A percentile compares a stretch with the other conserved stretches of the same genome.
Evolutionary conservation across 257 asterid species (phyloP).

Genomic region (Cruciata laevipes): DNA sequence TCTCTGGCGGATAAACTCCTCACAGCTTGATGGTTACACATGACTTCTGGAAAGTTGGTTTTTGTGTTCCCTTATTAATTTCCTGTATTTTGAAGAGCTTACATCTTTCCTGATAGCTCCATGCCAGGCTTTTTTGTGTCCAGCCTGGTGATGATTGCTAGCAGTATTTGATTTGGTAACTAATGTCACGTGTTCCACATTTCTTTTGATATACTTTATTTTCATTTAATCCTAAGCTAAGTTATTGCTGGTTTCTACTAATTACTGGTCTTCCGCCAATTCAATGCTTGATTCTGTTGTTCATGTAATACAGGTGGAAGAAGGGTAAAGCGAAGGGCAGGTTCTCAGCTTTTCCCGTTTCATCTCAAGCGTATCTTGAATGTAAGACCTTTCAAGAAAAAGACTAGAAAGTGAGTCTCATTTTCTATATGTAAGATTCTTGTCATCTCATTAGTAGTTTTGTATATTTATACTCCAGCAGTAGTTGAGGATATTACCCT

Average conservation of each 20-base stretch:
- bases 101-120: not conserved
- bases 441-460: conserved; percentile 4
- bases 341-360: conserved; percentile 35
- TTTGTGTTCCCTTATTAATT: not conserved
- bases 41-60: not conserved
- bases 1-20: not conserved
- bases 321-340: conserved; percentile 30
- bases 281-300: conserved; percentile 5
- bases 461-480: not conserved
- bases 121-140: not conserved
- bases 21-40: not conserved
- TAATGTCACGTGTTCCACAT: not conserved
- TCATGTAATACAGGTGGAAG: conserved; percentile 15
- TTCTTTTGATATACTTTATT: not conserved
- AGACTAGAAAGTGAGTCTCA: conserved; percentile 35
- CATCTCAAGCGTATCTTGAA: conserved; percentile 52
- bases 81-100: not conserved
- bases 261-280: not conserved
- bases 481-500: not conserved
- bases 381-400: conserved; percentile 42
- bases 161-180: not conserved
- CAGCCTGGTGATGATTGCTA: not conserved
- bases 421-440: conserved; percentile 24
- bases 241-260: not conserved
- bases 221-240: not conserved